Evolutionary conservation across 805 yeast genomes (phyloP), one percentile per base, ranked within the genome.

Genomic region (Kluyveromyces lactis): DNA sequence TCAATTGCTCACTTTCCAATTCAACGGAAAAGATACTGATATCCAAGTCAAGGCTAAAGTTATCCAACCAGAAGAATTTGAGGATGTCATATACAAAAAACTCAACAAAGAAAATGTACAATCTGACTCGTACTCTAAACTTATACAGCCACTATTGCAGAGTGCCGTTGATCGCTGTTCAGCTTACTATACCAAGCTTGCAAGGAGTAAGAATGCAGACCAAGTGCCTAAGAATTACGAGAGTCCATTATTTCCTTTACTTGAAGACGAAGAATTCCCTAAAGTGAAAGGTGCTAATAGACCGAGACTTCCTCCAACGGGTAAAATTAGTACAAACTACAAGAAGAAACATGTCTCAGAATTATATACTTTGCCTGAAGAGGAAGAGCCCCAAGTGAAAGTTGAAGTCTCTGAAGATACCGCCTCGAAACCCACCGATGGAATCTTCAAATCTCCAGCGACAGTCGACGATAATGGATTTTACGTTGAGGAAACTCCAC

Each of bases 301-400:
- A 48, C 81, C 95, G 1, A 80, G 87, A 52, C 65, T 92, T 37
- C 95, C 97, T 10, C 95, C 96, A 5, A 83, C 86, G 23, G 96
- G 96, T 27, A 86, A 82, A 59, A 83, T 89, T 27, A 62, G 82
- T 4, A 72, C 75, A 1, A 62, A 75, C 4, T 86, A 86, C 62
- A 86, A 80, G 64, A 86, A 80, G 62, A 81, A 75, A 50, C 53
- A 72, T 10, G 61, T 77, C 4, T 66, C 73, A 0, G 68, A 59
- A 31, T 68, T 82, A 0, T 82, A 73, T 51, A 72, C 81, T 48
- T 55, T 81, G 10, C 64, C 67, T 12, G 72, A 68, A 33, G 51
- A 40, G 4, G 52, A 44, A 11, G 43, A 34, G 11, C 46, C 41
- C 7, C 31, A 26, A 26, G 44, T 31, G 28, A 34, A 45, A 29